phyloP scores from a whole-genome alignment of 2,329 filamentous ascomycete genomes.

The Xylaria sp. region DNA sequence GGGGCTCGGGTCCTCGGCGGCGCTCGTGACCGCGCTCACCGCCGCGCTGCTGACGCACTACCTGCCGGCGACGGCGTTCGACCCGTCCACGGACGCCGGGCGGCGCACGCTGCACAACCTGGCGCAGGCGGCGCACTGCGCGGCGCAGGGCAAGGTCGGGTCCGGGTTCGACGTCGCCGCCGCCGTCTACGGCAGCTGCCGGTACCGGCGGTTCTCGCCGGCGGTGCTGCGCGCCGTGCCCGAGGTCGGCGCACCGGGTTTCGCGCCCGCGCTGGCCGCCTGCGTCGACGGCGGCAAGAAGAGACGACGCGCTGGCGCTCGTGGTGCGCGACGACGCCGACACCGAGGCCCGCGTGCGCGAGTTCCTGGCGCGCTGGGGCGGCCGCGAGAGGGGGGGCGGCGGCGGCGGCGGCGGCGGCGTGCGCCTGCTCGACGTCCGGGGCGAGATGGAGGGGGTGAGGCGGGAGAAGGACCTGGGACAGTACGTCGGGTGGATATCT shows the following conservation, averaged over 20 bases:
- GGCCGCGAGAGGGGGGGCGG: constrained; percentile 72
- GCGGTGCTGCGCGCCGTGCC: constrained; percentile 68
- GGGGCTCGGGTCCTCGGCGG: constrained; percentile 90
- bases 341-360: constrained; percentile 61
- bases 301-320: too few relatives aligned
- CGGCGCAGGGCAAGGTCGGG: constrained; percentile 94
- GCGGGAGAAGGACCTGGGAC: constrained; percentile 32
- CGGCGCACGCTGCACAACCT: constrained; percentile 81
- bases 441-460: constrained; percentile 40
- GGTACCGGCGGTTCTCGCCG: constrained; percentile 92
- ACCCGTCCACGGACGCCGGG: constrained; percentile 57
- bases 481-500: constrained; percentile 36
- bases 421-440: constrained; percentile 61
- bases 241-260: constrained; percentile 66
- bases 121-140: constrained; percentile 89
- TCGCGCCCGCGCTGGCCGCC: constrained; percentile 64
- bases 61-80: constrained; percentile 59
- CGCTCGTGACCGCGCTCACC: constrained; percentile 86
- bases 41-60: constrained; percentile 78
- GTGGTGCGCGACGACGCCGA: constrained; percentile 73
- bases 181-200: constrained; percentile 87
- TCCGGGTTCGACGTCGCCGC: constrained; percentile 94
- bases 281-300: too few relatives aligned
- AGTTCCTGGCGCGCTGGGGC: too few relatives aligned
- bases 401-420: constrained; percentile 69